A percentile compares a stretch with the other conserved stretches of the same genome.
These are phyloP conservation scores for Pouteria campechiana DNA, from an alignment of 179 eudicot species.

Conservation along the genomic window DNA sequence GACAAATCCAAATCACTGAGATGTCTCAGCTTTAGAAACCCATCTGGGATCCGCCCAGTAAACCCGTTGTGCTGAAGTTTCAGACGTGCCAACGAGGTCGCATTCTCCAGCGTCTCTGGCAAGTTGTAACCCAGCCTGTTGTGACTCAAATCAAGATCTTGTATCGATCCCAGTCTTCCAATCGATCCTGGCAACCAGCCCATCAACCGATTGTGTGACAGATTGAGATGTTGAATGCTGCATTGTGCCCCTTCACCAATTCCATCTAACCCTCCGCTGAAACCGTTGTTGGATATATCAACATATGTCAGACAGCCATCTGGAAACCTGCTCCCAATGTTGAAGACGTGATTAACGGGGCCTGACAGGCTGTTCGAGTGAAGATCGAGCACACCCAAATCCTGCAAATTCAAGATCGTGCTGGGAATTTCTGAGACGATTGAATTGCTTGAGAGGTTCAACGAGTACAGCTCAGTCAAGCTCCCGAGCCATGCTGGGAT, in stretches of 20 bases:
- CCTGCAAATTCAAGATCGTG: slow-evolving; percentile 18
- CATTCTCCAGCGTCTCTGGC: slow-evolving; percentile 30
- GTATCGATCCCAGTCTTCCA: slow-evolving; percentile 20
- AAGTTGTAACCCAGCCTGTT: slow-evolving; percentile 23
- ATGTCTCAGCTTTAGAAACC: slow-evolving; percentile 21
- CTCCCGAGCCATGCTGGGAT: slow-evolving; percentile 50
- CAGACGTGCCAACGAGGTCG: slow-evolving; percentile 26
- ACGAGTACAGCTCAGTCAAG: slow-evolving; percentile 20
- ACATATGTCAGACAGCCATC: slow-evolving; percentile 21
- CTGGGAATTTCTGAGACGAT: slow-evolving; percentile 29
- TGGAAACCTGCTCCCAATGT: slow-evolving; percentile 15
- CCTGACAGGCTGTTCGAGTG: slow-evolving; percentile 52
- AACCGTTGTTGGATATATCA: slow-evolving; percentile 38
- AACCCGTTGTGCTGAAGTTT: slow-evolving; percentile 42
- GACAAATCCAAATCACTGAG: slow-evolving; percentile 45
- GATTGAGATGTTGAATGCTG: slow-evolving; percentile 19
- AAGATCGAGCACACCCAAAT: slow-evolving; percentile 33
- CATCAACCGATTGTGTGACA: slow-evolving; percentile 25
- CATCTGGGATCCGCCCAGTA: slow-evolving; percentile 32
- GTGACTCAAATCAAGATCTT: slow-evolving; percentile 43
- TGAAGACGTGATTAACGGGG: slow-evolving; percentile 18
- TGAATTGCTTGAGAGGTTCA: slow-evolving; percentile 39
- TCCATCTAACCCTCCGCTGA: slow-evolving; percentile 29
- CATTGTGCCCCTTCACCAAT: slow-evolving; percentile 24
- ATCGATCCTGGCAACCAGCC: slow-evolving; percentile 27